These are phyloP conservation scores for Paecilomyces formosus DNA, from an alignment of 2,329 filamentous ascomycete genomes.

Conservation along the genomic window DNA sequence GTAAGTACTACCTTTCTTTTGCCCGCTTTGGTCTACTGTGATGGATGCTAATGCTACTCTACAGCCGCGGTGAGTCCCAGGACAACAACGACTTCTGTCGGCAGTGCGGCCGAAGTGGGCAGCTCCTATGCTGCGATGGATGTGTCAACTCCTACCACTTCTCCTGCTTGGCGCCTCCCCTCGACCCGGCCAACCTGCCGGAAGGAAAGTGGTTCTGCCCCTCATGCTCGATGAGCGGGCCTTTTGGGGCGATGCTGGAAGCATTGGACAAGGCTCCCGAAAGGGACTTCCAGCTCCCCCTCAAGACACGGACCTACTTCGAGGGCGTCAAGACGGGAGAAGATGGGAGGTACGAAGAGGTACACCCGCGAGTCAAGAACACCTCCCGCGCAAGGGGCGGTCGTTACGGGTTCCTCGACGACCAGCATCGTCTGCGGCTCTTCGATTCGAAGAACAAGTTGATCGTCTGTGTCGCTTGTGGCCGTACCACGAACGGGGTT, in stretches of 20 bases:
- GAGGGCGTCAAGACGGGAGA: conserved; percentile 68
- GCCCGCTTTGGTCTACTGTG: background rate
- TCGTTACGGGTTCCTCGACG: conserved; percentile 10
- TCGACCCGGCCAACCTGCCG: conserved; percentile 55
- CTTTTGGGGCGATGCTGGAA: conserved; percentile 58
- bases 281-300: conserved; percentile 65
- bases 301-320: conserved; percentile 65
- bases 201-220: conserved; percentile 80
- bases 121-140: conserved; percentile 87
- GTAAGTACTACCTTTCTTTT: background rate
- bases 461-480: conserved; percentile 72
- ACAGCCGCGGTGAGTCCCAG: conserved; percentile 14
- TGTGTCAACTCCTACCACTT: conserved; percentile 89
- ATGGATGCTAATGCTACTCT: background rate
- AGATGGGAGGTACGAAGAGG: conserved; percentile 75
- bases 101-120: conserved; percentile 74
- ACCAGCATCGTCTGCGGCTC: conserved; percentile 41
- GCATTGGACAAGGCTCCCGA: conserved; percentile 62
- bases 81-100: conserved; percentile 90
- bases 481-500: conserved; percentile 54
- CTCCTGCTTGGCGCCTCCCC: conserved; percentile 74
- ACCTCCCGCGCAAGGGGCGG: conserved; percentile 12
- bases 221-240: conserved; percentile 45
- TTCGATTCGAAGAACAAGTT: conserved; percentile 65
- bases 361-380: conserved; percentile 30